phyloP scores from a whole-genome alignment of 2,329 filamentous ascomycete genomes.

The Madurella fahalii region DNA sequence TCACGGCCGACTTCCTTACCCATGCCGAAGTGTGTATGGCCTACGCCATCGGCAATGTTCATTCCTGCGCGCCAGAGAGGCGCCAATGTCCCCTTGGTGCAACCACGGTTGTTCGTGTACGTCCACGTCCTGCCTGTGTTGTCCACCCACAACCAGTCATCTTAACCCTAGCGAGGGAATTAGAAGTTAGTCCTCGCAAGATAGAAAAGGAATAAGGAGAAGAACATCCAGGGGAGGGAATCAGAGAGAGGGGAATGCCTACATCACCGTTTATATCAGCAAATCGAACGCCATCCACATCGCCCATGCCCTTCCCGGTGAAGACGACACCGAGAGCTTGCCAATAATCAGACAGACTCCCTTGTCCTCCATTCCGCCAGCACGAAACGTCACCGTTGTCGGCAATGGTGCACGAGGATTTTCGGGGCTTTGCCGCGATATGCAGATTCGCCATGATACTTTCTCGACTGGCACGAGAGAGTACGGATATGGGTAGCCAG shows the following conservation, averaged over 20 bases:
- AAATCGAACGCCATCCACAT: constrained; percentile 10
- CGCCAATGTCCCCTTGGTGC: constrained; percentile 24
- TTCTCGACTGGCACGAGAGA: too few relatives aligned
- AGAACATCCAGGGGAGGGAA: too few relatives aligned
- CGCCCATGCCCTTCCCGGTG: constrained; percentile 21
- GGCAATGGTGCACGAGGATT: too few relatives aligned
- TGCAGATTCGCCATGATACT: too few relatives aligned
- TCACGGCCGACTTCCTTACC: too few relatives aligned
- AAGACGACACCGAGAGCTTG: constrained; percentile 29
- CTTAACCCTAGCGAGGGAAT: too few relatives aligned
- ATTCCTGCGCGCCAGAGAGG: too few relatives aligned
- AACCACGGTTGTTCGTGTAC: constrained; percentile 25
- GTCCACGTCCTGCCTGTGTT: constrained; percentile 17
- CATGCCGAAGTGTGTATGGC: constrained; percentile 18
- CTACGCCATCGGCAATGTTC: constrained; percentile 21
- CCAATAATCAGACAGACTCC: constrained; percentile 28
- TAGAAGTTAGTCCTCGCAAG: too few relatives aligned
- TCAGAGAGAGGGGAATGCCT: too few relatives aligned
- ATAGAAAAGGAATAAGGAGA: too few relatives aligned
- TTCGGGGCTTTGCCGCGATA: too few relatives aligned
- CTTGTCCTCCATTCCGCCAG: constrained; percentile 14
- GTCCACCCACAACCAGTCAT: constrained; percentile 26
- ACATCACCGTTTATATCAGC: constrained; percentile 14
- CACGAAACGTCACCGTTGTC: constrained; percentile 13
- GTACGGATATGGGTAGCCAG: too few relatives aligned